These are phyloP conservation scores for Nissolia schottii DNA, from an alignment of 306 rosid species.

Conservation along the genomic window DNA sequence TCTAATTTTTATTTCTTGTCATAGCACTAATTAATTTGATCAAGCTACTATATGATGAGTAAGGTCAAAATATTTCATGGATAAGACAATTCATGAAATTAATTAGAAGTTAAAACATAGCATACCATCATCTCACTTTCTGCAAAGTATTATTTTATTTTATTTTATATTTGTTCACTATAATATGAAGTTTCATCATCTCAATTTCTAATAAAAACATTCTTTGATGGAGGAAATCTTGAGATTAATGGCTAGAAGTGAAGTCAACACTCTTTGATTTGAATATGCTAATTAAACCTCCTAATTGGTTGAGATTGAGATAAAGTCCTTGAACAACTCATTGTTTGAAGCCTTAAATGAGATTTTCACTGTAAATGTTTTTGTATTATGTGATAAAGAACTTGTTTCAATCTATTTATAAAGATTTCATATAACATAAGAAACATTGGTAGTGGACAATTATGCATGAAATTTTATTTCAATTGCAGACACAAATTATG, in stretches of 20 bases:
- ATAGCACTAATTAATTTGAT: background rate
- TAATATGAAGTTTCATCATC: background rate
- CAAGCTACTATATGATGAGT: too few species aligned
- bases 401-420: background rate
- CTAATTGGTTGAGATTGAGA: too few species aligned
- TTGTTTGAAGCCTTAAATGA: background rate
- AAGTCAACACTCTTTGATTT: too few species aligned
- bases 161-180: background rate
- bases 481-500: conserved; percentile 73
- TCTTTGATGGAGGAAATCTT: too few species aligned
- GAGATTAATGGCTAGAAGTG: too few species aligned
- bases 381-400: background rate
- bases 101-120: too few species aligned
- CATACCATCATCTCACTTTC: too few species aligned
- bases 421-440: background rate
- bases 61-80: too few species aligned
- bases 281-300: too few species aligned
- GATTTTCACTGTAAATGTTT: background rate
- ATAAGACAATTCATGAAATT: too few species aligned
- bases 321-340: background rate
- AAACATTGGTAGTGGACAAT: background rate
- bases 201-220: background rate
- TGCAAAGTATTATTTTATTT: too few species aligned
- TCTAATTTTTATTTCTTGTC: background rate
- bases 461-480: background rate